phyloP scores from a whole-genome alignment of 2,329 filamentous ascomycete species.

The Endoconidiophora laricicola region DNA sequence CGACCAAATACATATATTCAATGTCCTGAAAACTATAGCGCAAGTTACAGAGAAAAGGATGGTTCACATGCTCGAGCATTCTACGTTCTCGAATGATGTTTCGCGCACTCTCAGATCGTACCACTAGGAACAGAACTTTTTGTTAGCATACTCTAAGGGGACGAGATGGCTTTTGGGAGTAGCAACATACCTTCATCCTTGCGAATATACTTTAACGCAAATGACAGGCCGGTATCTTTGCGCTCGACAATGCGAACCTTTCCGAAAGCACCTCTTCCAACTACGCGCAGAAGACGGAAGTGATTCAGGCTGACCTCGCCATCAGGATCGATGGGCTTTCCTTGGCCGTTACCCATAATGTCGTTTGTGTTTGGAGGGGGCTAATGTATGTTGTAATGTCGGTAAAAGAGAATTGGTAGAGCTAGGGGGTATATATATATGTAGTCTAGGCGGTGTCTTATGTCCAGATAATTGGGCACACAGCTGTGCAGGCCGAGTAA shows the following conservation, averaged over 20 bases:
- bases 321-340: conserved; percentile 80
- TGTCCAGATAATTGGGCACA: too few species aligned
- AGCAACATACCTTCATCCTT: conserved; percentile 72
- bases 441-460: too few species aligned
- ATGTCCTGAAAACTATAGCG: conserved; percentile 98
- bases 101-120: conserved; percentile 90
- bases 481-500: too few species aligned
- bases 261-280: conserved; percentile 94
- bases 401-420: neutral
- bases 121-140: conserved; percentile 39
- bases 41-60: conserved; percentile 95
- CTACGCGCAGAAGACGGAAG: conserved; percentile 85
- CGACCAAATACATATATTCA: conserved; percentile 97
- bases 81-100: conserved; percentile 95
- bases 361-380: neutral
- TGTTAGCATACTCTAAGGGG: neutral
- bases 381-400: neutral
- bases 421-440: too few species aligned
- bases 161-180: neutral
- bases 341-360: conserved; percentile 74
- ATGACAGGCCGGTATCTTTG: conserved; percentile 85
- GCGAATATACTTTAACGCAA: conserved; percentile 93
- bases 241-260: conserved; percentile 98
- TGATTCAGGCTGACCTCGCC: conserved; percentile 98
- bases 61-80: conserved; percentile 96